phyloP scores from a whole-genome alignment of 2,329 filamentous ascomycete genomes.

The Colletotrichum tofieldiae region DNA sequence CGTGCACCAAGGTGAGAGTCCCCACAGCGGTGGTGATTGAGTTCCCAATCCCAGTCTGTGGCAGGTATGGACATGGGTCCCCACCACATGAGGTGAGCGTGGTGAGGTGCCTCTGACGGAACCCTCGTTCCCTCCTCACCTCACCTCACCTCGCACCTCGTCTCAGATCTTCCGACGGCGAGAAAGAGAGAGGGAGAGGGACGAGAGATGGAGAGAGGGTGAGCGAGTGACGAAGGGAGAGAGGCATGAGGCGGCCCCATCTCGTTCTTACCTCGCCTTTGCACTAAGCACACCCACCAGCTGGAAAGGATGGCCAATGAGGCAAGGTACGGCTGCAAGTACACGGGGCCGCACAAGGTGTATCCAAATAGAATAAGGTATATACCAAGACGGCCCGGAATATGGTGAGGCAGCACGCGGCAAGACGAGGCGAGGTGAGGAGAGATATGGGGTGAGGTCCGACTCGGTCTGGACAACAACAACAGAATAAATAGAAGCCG shows the following conservation, averaged over 20 bases:
- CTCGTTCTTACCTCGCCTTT: neutral
- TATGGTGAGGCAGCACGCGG: conserved; percentile 10
- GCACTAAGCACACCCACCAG: conserved; percentile 2
- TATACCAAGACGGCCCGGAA: conserved; percentile 15
- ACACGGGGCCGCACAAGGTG: conserved; percentile 19
- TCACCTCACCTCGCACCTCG: conserved; percentile 20
- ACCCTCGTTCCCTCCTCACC: conserved; percentile 23
- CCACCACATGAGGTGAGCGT: conserved; percentile 32
- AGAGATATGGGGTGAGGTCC: conserved; percentile 11
- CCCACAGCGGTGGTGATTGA: conserved; percentile 5
- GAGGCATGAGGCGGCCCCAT: neutral
- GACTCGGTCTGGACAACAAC: conserved; percentile 14
- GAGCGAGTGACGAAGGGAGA: neutral
- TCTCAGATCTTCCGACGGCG: neutral
- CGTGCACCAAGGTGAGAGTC: conserved; percentile 4
- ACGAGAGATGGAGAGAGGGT: neutral
- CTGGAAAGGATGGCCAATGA: conserved; percentile 30
- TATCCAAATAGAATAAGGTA: conserved; percentile 29
- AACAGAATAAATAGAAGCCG: conserved; percentile 12
- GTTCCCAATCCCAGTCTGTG: conserved; percentile 1
- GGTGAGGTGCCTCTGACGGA: conserved; percentile 19
- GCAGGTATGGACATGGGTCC: conserved; percentile 11
- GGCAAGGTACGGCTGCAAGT: neutral
- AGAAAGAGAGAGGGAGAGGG: neutral
- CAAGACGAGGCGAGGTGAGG: conserved; percentile 8